Base-by-base conservation (phyloP, 768 basidiomycete genomes). In the Lactifluus pinguis region DNA sequence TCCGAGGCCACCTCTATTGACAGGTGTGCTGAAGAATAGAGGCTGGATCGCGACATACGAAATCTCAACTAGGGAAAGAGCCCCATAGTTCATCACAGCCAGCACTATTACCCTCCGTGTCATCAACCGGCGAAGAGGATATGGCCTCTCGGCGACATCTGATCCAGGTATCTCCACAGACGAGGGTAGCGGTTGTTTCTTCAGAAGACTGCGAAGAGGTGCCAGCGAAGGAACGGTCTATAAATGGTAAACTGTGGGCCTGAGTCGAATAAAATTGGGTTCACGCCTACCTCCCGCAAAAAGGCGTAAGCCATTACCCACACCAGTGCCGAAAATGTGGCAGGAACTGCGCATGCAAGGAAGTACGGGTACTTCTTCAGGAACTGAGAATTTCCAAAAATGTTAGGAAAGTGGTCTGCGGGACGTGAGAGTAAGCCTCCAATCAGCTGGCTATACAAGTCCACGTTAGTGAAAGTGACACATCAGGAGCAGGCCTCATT, bases 321-420 rank as follows among this genome's bases (percentile, higher is more conserved):
- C 6, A 80, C 80, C 19, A 84, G 3, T 8, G 72, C 69, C 0
- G 83, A 74, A 68, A 83, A 85, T 25, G 25, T 25, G 25, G 25
- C 25, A 25, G 25, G 25, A 25, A 25, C 25, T 25, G 25, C 25
- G 25, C 86, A 89, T 4, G 87, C 80, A 50, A 89, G 75, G 70
- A 89, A 86, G 71, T 91, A 91, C 1, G 89, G 88, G 69, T 85
- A 87, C 30, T 75, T 71, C 65, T 75, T 78, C 78, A 86, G 81
- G 66, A 91, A 87, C 4, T 67, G 67, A 39, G 74, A 76, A 21
- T 74, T 60, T 55, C 85, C 85, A 57, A 91, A 91, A 4, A 79
- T 53, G 13, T 68, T 65, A 1, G 87, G 86, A 68, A 87, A 89
- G 4, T 79, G 82, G 49, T 88, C 85, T 53, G 78, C 77, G 3